These are phyloP conservation scores for Tetrapyrgos nigripes DNA, from an alignment of 1,284 basidiomycete species.

Conservation along the genomic window DNA sequence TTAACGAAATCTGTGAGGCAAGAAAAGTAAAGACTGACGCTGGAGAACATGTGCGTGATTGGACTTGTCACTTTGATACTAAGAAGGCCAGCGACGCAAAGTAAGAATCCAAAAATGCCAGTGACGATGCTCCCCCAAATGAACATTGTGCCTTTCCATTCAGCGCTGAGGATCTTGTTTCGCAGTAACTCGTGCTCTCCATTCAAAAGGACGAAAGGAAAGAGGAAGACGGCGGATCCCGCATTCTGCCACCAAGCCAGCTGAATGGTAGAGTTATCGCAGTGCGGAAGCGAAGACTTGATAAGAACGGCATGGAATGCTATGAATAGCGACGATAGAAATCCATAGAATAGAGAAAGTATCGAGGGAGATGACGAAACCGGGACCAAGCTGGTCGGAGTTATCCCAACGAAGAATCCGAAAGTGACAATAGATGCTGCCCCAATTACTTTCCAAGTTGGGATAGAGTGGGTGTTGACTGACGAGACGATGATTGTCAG, in stretches of 20 bases:
- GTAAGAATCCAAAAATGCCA: slow-evolving; percentile 75
- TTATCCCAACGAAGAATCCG: slow-evolving; percentile 71
- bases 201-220: slow-evolving; percentile 64
- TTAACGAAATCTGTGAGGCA: slow-evolving; percentile 5
- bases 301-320: slow-evolving; percentile 78
- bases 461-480: slow-evolving; percentile 51
- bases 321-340: slow-evolving; percentile 75
- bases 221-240: slow-evolving; percentile 66
- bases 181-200: slow-evolving; percentile 56
- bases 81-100: slow-evolving; percentile 72
- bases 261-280: slow-evolving; percentile 72
- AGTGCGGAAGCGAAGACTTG: slow-evolving; percentile 69
- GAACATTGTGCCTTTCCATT: slow-evolving; percentile 60
- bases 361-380: slow-evolving; percentile 51
- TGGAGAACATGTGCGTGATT: slow-evolving; percentile 79
- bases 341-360: slow-evolving; percentile 68
- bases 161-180: slow-evolving; percentile 38
- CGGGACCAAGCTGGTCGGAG: slow-evolving; percentile 51
- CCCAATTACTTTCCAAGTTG: slow-evolving; percentile 53
- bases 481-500: slow-evolving; percentile 74
- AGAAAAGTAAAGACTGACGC: slow-evolving; percentile 52
- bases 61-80: slow-evolving; percentile 79
- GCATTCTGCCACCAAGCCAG: slow-evolving; percentile 80
- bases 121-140: slow-evolving; percentile 69
- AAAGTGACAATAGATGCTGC: slow-evolving; percentile 63